A percentile compares a stretch with the other conserved stretches of the same genome.
These are phyloP conservation scores for Calycina marina DNA, from an alignment of 2,329 filamentous ascomycete species.

Conservation along the genomic window DNA sequence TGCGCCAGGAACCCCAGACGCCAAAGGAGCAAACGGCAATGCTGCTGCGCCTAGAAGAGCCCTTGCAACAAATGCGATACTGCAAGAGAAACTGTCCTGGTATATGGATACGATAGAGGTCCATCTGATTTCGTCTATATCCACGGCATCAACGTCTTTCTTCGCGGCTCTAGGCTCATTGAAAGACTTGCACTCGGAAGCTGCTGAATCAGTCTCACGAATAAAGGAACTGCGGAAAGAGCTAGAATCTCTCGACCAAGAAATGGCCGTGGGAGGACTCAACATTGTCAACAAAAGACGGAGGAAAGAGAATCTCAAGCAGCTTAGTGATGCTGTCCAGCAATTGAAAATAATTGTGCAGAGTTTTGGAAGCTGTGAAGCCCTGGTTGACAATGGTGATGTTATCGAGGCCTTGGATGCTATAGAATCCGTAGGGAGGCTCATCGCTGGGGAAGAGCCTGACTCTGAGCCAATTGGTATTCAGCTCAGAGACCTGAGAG, in stretches of 20 bases:
- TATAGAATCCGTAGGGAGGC: slow-evolving; percentile 62
- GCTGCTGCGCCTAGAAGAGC: slow-evolving; percentile 60
- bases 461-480: slow-evolving; percentile 11
- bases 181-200: slow-evolving; percentile 81
- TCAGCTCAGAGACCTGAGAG: slow-evolving; percentile 52
- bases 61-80: slow-evolving; percentile 85
- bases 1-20: slow-evolving; percentile 36
- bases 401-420: slow-evolving; percentile 66
- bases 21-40: slow-evolving; percentile 40
- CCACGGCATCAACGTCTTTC: slow-evolving; percentile 87
- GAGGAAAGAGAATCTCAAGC: slow-evolving; percentile 69
- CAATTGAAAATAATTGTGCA: slow-evolving; percentile 71
- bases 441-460: slow-evolving; percentile 58
- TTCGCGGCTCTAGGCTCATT: slow-evolving; percentile 88
- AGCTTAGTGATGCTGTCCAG: slow-evolving; percentile 66
- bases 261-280: slow-evolving; percentile 74
- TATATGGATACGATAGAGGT: slow-evolving; percentile 99
- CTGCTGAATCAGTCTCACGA: slow-evolving; percentile 74
- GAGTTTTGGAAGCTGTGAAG: slow-evolving; percentile 61
- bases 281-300: slow-evolving; percentile 74
- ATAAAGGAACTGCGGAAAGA: slow-evolving; percentile 74
- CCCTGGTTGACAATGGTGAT: slow-evolving; percentile 68
- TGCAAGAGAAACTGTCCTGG: slow-evolving; percentile 98
- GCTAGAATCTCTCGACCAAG: slow-evolving; percentile 64
- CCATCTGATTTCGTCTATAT: slow-evolving; percentile 91